phyloP scores from a whole-genome alignment of 2,329 filamentous ascomycete genomes.

The Pseudogymnoascus sp. region DNA sequence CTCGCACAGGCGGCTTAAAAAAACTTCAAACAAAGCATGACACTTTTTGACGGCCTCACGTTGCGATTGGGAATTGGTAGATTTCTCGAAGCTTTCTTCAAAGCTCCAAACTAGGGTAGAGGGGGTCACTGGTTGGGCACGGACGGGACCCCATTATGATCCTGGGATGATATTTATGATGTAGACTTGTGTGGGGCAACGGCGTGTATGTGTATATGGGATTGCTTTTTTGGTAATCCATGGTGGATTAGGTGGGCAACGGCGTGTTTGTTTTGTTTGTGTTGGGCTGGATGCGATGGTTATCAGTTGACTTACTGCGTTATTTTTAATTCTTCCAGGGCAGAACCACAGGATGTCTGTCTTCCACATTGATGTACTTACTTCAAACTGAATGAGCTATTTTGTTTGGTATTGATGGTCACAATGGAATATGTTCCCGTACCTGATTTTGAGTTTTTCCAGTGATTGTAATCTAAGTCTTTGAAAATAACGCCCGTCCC shows the following conservation, averaged over 20 bases:
- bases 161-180: slow-evolving; percentile 8
- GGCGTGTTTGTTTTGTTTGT: slow-evolving; percentile 6
- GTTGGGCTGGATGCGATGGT: not conserved
- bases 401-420: slow-evolving; percentile 1
- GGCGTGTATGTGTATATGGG: slow-evolving; percentile 8
- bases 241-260: slow-evolving; percentile 6
- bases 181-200: slow-evolving; percentile 1
- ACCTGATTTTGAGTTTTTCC: not conserved
- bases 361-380: not conserved
- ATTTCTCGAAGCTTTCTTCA: slow-evolving; percentile 3
- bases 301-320: not conserved
- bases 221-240: slow-evolving; percentile 8
- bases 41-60: not conserved
- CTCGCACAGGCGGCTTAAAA: slow-evolving; percentile 8
- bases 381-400: not conserved
- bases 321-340: slow-evolving; percentile 4
- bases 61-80: not conserved
- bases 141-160: slow-evolving; percentile 8
- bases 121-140: slow-evolving; percentile 3
- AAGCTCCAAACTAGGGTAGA: slow-evolving; percentile 5
- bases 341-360: not conserved
- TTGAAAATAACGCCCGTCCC: not conserved
- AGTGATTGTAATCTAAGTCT: not conserved
- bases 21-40: not conserved
- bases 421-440: not conserved